A percentile compares a stretch with the other conserved stretches of the same genome.
phyloP scores from a whole-genome alignment of 78 protist species.

The Chrysochromulina parva region DNA sequence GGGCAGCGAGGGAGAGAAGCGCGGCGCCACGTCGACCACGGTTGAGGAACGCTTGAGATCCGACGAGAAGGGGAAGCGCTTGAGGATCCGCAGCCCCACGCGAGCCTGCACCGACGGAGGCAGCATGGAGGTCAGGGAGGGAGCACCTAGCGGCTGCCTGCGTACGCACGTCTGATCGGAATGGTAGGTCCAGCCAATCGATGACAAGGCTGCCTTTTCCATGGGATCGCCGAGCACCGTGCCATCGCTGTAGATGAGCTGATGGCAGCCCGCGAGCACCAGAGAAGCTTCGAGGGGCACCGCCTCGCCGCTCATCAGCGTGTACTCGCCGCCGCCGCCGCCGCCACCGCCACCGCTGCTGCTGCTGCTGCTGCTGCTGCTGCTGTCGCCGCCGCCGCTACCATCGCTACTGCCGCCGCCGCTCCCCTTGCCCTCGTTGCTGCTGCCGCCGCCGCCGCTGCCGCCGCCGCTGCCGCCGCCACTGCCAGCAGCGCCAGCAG shows the following conservation, averaged over 20 bases:
- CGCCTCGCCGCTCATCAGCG: background rate
- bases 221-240: slow-evolving; percentile 92
- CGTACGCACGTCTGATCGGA: background rate
- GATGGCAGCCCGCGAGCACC: background rate
- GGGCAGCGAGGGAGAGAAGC: background rate
- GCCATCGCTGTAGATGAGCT: background rate
- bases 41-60: slow-evolving; percentile 88
- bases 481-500: too few species aligned
- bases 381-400: background rate
- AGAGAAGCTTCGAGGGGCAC: background rate
- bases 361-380: background rate
- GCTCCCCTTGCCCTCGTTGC: background rate
- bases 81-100: slow-evolving; percentile 57
- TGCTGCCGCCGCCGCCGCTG: background rate
- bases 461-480: background rate
- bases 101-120: background rate
- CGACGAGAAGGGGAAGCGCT: slow-evolving; percentile 82
- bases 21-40: slow-evolving; percentile 38
- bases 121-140: background rate
- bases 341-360: background rate
- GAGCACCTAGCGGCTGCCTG: too few species aligned
- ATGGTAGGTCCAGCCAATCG: slow-evolving; percentile 65
- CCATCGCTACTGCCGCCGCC: background rate
- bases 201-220: slow-evolving; percentile 90
- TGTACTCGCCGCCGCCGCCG: background rate